Base-by-base conservation (phyloP, 2,329 filamentous ascomycete genomes). In the Fonsecaea monophora region DNA sequence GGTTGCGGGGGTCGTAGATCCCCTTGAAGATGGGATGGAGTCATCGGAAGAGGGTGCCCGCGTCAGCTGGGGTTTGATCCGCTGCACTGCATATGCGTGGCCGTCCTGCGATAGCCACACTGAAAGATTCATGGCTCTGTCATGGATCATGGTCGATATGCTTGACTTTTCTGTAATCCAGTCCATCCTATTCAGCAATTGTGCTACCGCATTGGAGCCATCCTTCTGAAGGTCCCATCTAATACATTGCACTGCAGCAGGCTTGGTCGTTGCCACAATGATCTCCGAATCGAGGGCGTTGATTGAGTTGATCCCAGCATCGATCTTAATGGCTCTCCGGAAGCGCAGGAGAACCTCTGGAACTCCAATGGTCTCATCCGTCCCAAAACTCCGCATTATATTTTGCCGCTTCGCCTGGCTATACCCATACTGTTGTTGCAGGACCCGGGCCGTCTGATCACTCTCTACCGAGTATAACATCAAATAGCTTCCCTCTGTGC, bases 301-400 rank as follows among this genome's bases (percentile, higher is more conserved):
- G 10, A 92, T 92, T 74, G 89, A 92, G 72, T 89, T 89, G 73
- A 99, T 97, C 2, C 95, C 95, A 2, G 95, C 95, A 78, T 99
- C 95, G 18, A 99, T 92, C 77, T 96, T 96, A 75, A 99, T 98
- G 13, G 97, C 94, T 91, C 97, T 97, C 65, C 94, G 88, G 79
- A 99, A 99, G 10, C 92, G 90, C 57, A 99, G 85, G 73, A 90
- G 96, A 64, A 96, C 88, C 78, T 99, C 95, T 61, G 88, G 87
- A 59, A 97, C 89, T 3, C 92, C 92, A 57, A 86, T 86, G 9
- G 91, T 91, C 77, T 97, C 95, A 38, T 94, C 94, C 1, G 91
- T 87, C 0, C 92, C 92, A 78, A 90, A 87, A 37, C 80, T 78
- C 50, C 76, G 78, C 40, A 78, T 76, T 25, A 80, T 69, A 68